Evolutionary conservation across 345 rosid genomes (phyloP).

Genomic region (Murraya koenigii): DNA sequence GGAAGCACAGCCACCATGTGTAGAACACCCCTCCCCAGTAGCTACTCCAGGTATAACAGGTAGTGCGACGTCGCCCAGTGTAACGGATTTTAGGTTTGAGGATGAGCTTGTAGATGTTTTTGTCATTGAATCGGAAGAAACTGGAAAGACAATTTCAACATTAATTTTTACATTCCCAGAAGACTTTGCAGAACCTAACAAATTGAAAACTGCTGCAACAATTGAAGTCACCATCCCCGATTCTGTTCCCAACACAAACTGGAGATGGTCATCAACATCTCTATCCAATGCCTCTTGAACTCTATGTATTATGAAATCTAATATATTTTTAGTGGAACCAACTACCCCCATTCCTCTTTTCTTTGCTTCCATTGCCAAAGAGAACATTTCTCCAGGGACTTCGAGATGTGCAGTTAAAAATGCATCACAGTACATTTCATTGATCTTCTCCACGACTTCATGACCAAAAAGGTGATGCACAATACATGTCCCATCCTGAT

Average conservation of each 20-base stretch:
- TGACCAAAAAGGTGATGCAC: conserved; percentile 94
- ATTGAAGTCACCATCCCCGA: conserved; percentile 96
- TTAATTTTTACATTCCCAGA: conserved; percentile 49
- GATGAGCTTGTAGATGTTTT: conserved; percentile 50
- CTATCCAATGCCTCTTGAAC: conserved; percentile 84
- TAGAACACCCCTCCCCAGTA: conserved; percentile 91
- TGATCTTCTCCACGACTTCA: conserved; percentile 85
- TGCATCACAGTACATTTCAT: conserved; percentile 84
- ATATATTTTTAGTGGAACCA: conserved; percentile 88
- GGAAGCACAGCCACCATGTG: conserved; percentile 97
- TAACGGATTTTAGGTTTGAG: conserved; percentile 34
- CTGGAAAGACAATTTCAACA: conserved; percentile 91
- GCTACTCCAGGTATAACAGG: conserved; percentile 92
- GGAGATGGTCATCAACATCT: conserved; percentile 74
- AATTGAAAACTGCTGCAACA: conserved; percentile 63
- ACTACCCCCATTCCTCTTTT: conserved; percentile 94
- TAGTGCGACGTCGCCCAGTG: conserved; percentile 45
- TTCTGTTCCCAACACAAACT: conserved; percentile 92
- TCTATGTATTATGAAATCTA: conserved; percentile 80
- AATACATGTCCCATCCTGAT: conserved; percentile 86
- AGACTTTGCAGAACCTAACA: conserved; percentile 46
- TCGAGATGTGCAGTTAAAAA: conserved; percentile 93
- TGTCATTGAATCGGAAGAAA: conserved; percentile 83
- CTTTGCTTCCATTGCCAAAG: conserved; percentile 94
- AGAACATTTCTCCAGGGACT: conserved; percentile 99